Evolutionary conservation across 768 basidiomycete species (phyloP).

Genomic region (Hericium coralloides): DNA sequence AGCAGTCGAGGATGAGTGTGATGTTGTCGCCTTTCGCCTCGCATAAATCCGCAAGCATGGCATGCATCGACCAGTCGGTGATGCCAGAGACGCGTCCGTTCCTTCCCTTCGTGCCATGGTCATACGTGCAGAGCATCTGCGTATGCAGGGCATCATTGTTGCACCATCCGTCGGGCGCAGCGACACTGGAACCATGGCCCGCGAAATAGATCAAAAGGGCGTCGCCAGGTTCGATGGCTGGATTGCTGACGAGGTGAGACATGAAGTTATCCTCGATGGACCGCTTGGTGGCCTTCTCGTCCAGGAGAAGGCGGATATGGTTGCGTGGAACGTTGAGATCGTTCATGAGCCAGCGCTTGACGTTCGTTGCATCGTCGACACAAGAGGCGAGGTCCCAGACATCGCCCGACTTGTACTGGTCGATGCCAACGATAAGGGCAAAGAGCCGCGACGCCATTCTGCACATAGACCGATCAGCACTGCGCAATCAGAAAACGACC

Average conservation of each 20-base stretch:
- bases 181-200: conserved; percentile 56
- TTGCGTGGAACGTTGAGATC: conserved; percentile 49
- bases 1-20: conserved; percentile 58
- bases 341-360: conserved; percentile 48
- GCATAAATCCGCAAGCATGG: conserved; percentile 50
- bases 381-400: conserved; percentile 64
- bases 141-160: conserved; percentile 33
- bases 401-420: conserved; percentile 49
- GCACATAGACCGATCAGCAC: neutral
- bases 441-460: conserved; percentile 42
- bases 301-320: conserved; percentile 47
- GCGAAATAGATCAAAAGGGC: conserved; percentile 65
- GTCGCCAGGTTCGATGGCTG: conserved; percentile 48
- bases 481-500: neutral
- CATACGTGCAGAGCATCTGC: conserved; percentile 58
- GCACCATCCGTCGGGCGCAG: conserved; percentile 55
- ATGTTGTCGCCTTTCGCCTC: conserved; percentile 59
- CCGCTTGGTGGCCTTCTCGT: conserved; percentile 51
- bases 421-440: conserved; percentile 61
- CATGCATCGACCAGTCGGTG: conserved; percentile 55
- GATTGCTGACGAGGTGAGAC: conserved; percentile 55
- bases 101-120: conserved; percentile 44
- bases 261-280: conserved; percentile 54
- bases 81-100: conserved; percentile 50
- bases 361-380: conserved; percentile 51